phyloP scores from a whole-genome alignment of 164 flowering plant genomes.

The Amborella trichopoda region DNA sequence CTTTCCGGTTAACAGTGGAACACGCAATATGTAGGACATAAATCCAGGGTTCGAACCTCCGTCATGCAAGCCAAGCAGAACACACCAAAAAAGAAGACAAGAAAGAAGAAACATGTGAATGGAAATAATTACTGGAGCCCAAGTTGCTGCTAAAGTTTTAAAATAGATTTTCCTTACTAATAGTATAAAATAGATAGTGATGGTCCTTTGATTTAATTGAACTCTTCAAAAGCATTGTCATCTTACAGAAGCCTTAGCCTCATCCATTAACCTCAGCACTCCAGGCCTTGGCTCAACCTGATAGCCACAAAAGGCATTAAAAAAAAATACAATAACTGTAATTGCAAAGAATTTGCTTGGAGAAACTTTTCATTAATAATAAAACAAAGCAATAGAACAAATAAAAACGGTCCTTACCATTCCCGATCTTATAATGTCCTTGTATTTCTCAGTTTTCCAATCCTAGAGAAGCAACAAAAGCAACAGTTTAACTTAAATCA shows the following conservation, averaged over 20 bases:
- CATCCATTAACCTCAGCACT: slow-evolving; percentile 92
- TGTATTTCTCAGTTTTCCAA: slow-evolving; percentile 97
- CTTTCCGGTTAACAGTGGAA: too few relatives aligned
- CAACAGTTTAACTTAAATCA: background rate
- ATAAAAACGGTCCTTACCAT: slow-evolving; percentile 40
- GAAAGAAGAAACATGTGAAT: too few relatives aligned
- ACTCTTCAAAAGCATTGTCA: slow-evolving; percentile 5
- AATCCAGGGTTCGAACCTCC: too few relatives aligned
- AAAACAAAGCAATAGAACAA: background rate
- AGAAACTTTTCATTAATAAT: too few relatives aligned
- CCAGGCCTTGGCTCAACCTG: slow-evolving; percentile 95
- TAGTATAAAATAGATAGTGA: too few relatives aligned
- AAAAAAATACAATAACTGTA: background rate
- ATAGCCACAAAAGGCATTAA: slow-evolving; percentile 5
- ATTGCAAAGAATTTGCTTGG: background rate
- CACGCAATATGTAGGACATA: too few relatives aligned
- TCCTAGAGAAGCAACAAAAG: slow-evolving; percentile 43
- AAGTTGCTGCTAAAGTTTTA: too few relatives aligned
- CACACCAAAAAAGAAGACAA: too few relatives aligned
- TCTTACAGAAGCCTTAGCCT: slow-evolving; percentile 86
- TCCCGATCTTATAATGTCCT: slow-evolving; percentile 91
- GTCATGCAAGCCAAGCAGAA: too few relatives aligned
- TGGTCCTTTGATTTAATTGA: too few relatives aligned
- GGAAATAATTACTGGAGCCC: too few relatives aligned
- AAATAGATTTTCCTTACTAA: too few relatives aligned